Conservation (phyloP, 306 rosid species). For the Vigna mungo region DNA sequence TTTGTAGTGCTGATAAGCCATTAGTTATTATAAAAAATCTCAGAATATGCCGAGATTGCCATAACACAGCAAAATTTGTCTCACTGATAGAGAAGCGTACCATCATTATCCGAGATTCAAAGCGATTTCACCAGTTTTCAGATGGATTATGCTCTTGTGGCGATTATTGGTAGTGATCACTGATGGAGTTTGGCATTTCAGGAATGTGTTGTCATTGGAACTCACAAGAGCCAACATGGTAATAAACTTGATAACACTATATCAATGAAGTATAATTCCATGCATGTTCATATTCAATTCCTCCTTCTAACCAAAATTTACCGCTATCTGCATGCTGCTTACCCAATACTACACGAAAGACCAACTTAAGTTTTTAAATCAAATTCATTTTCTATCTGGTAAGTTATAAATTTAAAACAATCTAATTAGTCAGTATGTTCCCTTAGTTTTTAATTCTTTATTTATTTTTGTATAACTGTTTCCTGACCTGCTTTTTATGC, state of each 20-base stretch:
- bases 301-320: not conserved
- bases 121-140: constrained; percentile 78
- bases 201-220: not conserved
- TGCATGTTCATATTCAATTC: constrained; percentile 25
- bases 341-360: not conserved
- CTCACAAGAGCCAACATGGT: not conserved
- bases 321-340: not conserved
- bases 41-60: constrained; percentile 79
- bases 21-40: constrained; percentile 70
- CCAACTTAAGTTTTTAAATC: not conserved
- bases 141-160: constrained; percentile 72
- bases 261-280: not conserved
- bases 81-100: constrained; percentile 64
- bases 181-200: not conserved
- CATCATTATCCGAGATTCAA: constrained; percentile 73
- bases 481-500: not conserved
- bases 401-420: not conserved
- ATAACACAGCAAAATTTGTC: constrained; percentile 63
- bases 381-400: constrained; percentile 35
- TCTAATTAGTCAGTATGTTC: not conserved
- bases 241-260: constrained; percentile 1
- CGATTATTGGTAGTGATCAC: constrained; percentile 67
- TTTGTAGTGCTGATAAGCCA: constrained; percentile 50
- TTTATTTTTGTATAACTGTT: not conserved
- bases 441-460: not conserved